Base-by-base conservation (phyloP, 2,329 filamentous ascomycete species). In the Neofusicoccum sp. region DNA sequence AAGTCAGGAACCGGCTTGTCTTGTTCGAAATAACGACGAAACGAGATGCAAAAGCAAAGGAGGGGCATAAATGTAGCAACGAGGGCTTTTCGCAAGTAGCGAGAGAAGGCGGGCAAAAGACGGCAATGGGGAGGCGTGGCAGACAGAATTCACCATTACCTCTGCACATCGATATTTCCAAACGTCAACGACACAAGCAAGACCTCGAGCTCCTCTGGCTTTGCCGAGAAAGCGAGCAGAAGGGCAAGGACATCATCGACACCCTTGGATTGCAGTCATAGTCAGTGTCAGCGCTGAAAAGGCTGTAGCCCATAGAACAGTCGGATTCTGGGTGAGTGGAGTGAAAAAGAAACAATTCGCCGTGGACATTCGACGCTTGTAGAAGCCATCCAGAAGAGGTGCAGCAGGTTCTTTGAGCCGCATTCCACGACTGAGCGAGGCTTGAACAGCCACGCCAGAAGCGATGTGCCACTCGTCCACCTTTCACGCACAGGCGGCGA, bases 201-300 rank as follows among this genome's bases (percentile, higher is more conserved):
- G 36, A 98, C 80, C 73, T 98, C 91, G 24, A 98, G 81, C 71
- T 98, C 93, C 67, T 96, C 89, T 0, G 89, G 84, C 26, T 85
- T 86, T 34, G 91, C 87, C 58, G 91, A 89, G 63, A 98, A 84
- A 3, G 95, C 93, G 54, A 98, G 82, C 34, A 99, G 82, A 74
- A 98, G 84, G 47, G 92, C 93, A 63, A 98, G 82, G 58, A 95
- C 83, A 82, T 99, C 95, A 77, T 99, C 95, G 67, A 95, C 89
- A 64, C 93, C 92, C 79, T 80, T 7, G n/a, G 36, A 24, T 2
- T 3, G 5, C 11, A n/a, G 8, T 6, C 5, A 11, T 14, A n/a
- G 31, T 59, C 57, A 59, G 43, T 14, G n/a, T 0, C 11, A 26
- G 26, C 6, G 7, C 26, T 8, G 20, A 24, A 47, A 47, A 20